Evolutionary conservation across 331 rosid species (phyloP).

Genomic region (Erythrophleum ivorense): DNA sequence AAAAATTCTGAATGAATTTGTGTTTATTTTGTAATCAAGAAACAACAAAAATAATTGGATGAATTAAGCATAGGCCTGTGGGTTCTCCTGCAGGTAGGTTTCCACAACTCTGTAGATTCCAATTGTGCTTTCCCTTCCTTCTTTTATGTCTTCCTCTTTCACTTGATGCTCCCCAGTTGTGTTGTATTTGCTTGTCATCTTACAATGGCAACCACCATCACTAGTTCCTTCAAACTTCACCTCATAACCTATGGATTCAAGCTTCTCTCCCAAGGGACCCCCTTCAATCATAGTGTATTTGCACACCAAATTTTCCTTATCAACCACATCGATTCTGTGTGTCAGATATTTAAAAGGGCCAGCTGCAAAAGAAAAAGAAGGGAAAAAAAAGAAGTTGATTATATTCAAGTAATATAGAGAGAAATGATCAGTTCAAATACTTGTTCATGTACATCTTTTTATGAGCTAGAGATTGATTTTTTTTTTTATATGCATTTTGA

Average conservation of each 20-base stretch:
- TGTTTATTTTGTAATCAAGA: slow-evolving; percentile 2
- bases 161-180: slow-evolving; percentile 52
- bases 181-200: slow-evolving; percentile 64
- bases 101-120: slow-evolving; percentile 70
- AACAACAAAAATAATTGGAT: slow-evolving; percentile 4
- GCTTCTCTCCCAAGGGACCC: slow-evolving; percentile 70
- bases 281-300: slow-evolving; percentile 79
- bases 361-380: slow-evolving; percentile 43
- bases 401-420: not conserved
- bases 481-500: too few species aligned
- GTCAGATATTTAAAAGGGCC: slow-evolving; percentile 60
- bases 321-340: slow-evolving; percentile 68
- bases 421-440: too few species aligned
- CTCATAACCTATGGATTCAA: slow-evolving; percentile 69
- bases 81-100: slow-evolving; percentile 72
- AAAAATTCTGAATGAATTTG: slow-evolving; percentile 37
- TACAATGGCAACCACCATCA: slow-evolving; percentile 71
- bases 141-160: slow-evolving; percentile 68
- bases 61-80: slow-evolving; percentile 57
- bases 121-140: slow-evolving; percentile 68
- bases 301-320: slow-evolving; percentile 59
- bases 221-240: slow-evolving; percentile 65
- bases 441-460: too few species aligned
- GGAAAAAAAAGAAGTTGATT: not conserved
- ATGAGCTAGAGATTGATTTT: too few species aligned